These are phyloP conservation scores for Pseudozyma pruni DNA, from an alignment of 1,284 basidiomycete genomes.

Conservation along the genomic window DNA sequence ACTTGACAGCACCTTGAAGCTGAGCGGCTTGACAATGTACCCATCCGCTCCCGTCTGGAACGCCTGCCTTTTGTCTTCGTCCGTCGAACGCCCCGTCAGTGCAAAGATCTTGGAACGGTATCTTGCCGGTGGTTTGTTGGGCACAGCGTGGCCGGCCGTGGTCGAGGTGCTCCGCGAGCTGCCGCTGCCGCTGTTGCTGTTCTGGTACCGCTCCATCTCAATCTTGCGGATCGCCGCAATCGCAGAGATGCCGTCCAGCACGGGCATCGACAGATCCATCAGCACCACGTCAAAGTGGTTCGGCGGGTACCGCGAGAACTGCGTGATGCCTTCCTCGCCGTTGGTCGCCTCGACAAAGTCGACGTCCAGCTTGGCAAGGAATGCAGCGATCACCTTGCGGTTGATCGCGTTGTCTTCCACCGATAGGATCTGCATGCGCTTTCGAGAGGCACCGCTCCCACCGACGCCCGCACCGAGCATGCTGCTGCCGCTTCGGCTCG, in stretches of 20 bases:
- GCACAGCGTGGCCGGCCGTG: neutral
- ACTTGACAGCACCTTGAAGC: conserved; percentile 50
- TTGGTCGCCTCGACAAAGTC: conserved; percentile 56
- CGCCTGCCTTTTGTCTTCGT: conserved; percentile 89
- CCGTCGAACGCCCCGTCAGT: conserved; percentile 88
- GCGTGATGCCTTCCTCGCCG: conserved; percentile 56
- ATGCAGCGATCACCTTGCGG: conserved; percentile 53
- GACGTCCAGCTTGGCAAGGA: conserved; percentile 49
- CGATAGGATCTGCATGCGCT: conserved; percentile 53
- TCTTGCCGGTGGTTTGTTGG: conserved; percentile 15
- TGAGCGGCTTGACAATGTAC: conserved; percentile 75
- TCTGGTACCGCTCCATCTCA: conserved; percentile 72
- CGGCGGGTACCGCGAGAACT: conserved; percentile 43
- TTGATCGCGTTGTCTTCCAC: conserved; percentile 65
- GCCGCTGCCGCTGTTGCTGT: conserved; percentile 7
- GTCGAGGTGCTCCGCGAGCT: neutral
- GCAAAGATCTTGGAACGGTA: conserved; percentile 79
- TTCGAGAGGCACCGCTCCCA: conserved; percentile 29
- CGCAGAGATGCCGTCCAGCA: conserved; percentile 85
- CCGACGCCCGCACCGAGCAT: conserved; percentile 7
- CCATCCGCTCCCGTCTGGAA: conserved; percentile 94
- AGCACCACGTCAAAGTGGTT: conserved; percentile 53
- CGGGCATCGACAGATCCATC: conserved; percentile 90
- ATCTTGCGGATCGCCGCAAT: conserved; percentile 83
- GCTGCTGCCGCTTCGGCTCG: conserved; percentile 15